phyloP scores from a whole-genome alignment of 345 rosid genomes.

The Raphanus sativus region DNA sequence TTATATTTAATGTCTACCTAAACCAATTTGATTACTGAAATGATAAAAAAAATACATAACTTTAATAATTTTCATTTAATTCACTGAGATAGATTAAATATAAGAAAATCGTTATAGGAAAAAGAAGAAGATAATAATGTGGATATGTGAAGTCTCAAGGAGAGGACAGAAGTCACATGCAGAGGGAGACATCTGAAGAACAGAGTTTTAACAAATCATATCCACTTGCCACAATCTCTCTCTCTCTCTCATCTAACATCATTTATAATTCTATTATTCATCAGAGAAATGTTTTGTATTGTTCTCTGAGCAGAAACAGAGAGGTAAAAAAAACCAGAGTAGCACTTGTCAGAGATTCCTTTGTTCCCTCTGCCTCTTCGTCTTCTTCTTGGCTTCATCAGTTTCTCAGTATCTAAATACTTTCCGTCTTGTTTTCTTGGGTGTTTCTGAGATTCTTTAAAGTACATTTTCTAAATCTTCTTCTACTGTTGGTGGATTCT shows the following conservation, averaged over 20 bases:
- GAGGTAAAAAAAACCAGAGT: constrained; percentile 6
- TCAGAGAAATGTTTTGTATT: constrained; percentile 24
- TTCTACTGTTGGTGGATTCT: neutral
- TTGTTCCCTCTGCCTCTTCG: constrained; percentile 21
- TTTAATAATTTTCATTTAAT: neutral
- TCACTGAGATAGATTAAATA: neutral
- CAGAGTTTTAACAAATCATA: constrained; percentile 33
- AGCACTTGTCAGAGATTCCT: constrained; percentile 37
- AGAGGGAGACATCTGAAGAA: constrained; percentile 45
- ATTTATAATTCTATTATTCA: constrained; percentile 11
- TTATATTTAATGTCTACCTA: neutral
- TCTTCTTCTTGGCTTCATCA: constrained; percentile 20
- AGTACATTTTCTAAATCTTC: constrained; percentile 27
- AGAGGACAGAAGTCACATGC: constrained; percentile 61
- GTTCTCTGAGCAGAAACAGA: constrained; percentile 30
- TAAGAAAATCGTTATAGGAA: neutral
- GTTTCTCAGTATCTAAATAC: constrained; percentile 13
- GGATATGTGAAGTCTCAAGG: neutral
- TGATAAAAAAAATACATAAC: neutral
- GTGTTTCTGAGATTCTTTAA: constrained; percentile 8
- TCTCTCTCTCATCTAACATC: constrained; percentile 14
- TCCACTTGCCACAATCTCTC: constrained; percentile 57
- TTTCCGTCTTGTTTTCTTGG: neutral
- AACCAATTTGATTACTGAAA: neutral
- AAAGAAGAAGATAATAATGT: constrained; percentile 20